A percentile compares a stretch with the other conserved stretches of the same genome.
These are phyloP conservation scores for Tricladium varicosporioides DNA, from an alignment of 2,329 filamentous ascomycete species.

Conservation along the genomic window DNA sequence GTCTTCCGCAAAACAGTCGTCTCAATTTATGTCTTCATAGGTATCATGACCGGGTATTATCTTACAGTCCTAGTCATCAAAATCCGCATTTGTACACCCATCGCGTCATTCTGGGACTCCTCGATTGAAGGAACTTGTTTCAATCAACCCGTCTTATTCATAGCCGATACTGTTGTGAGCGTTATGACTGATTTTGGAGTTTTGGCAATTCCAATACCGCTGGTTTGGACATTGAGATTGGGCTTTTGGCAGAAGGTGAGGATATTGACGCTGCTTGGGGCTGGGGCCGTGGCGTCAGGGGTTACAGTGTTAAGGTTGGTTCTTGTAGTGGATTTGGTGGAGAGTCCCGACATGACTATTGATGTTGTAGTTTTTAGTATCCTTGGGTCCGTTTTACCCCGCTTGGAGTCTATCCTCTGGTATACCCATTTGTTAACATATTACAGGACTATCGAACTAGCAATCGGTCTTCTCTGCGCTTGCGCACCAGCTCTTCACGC, in stretches of 20 bases:
- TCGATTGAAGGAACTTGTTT: slow-evolving; percentile 1
- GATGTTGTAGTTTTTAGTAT: not conserved
- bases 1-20: not conserved
- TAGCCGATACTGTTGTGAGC: slow-evolving; percentile 42
- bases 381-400: not conserved
- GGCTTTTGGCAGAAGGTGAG: slow-evolving; percentile 8
- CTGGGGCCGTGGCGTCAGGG: slow-evolving; percentile 5
- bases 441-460: not conserved
- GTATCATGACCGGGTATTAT: slow-evolving; percentile 8
- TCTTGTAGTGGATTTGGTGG: not conserved
- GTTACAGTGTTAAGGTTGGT: slow-evolving; percentile 3
- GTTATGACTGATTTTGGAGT: slow-evolving; percentile 39
- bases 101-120: slow-evolving; percentile 9
- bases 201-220: slow-evolving; percentile 30
- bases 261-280: slow-evolving; percentile 9
- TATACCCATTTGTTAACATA: not conserved
- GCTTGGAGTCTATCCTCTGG: too few species aligned
- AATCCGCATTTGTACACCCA: slow-evolving; percentile 11
- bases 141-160: slow-evolving; percentile 28
- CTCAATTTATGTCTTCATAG: slow-evolving; percentile 5
- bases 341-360: slow-evolving; percentile 1
- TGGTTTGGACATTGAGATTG: slow-evolving; percentile 33
- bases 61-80: slow-evolving; percentile 6
- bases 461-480: not conserved
- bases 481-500: not conserved